Evolutionary conservation across 768 basidiomycete genomes (phyloP).

Genomic region (Russula virescens): DNA sequence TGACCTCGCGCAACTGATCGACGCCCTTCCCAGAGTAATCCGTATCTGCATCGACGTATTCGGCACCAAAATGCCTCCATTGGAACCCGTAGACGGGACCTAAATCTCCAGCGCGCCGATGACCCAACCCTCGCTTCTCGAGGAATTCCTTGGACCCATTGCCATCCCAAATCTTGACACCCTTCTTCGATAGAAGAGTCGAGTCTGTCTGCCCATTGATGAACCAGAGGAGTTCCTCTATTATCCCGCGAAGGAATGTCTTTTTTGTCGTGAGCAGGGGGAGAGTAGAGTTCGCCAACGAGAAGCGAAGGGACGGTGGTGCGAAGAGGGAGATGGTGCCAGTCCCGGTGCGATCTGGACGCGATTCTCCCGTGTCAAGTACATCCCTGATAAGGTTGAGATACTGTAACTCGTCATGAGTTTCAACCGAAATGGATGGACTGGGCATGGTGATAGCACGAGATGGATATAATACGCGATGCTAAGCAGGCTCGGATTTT

Average conservation of each 20-base stretch:
- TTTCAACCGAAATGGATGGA: background rate
- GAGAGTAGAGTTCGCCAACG: conserved; percentile 64
- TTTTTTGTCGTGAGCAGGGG: conserved; percentile 94
- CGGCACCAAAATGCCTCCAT: conserved; percentile 92
- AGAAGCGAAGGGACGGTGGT: conserved; percentile 85
- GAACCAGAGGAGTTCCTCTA: conserved; percentile 96
- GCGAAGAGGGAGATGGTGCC: conserved; percentile 92
- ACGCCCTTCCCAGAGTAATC: conserved; percentile 82
- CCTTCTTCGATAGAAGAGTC: conserved; percentile 64
- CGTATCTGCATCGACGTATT: conserved; percentile 65
- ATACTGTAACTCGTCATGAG: conserved; percentile 88
- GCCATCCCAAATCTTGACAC: conserved; percentile 96
- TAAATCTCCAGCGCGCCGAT: conserved; percentile 84
- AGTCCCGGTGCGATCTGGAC: conserved; percentile 91
- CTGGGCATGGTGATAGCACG: conserved; percentile 2
- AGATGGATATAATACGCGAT: no score
- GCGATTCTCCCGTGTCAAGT: conserved; percentile 65
- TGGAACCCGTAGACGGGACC: conserved; percentile 98
- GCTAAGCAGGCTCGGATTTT: no score
- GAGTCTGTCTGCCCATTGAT: conserved; percentile 80
- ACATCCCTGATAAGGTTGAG: conserved; percentile 74
- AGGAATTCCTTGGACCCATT: conserved; percentile 88
- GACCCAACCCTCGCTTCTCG: conserved; percentile 74
- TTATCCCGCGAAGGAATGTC: conserved; percentile 85
- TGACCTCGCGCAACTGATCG: conserved; percentile 87